Evolutionary conservation across 208 protist genomes (phyloP).

Genomic region (Crithidia fasciculata): DNA sequence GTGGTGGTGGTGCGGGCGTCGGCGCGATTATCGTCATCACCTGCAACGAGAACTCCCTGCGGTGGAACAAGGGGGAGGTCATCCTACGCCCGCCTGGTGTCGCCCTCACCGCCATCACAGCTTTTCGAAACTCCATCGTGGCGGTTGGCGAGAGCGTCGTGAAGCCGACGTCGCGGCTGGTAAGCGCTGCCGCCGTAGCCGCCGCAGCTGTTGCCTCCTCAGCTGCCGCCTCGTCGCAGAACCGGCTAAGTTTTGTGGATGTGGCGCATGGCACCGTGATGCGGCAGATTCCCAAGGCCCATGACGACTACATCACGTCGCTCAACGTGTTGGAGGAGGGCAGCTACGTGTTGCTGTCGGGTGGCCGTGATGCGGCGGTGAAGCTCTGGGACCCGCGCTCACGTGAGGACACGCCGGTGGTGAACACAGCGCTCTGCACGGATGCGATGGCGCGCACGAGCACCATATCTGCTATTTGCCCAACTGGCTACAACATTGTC

Average conservation of each 20-base stretch:
- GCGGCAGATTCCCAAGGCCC: constrained; percentile 49
- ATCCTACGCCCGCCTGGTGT: constrained; percentile 51
- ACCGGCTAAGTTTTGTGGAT: constrained; percentile 36
- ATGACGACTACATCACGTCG: constrained; percentile 80
- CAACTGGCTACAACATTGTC: constrained; percentile 56
- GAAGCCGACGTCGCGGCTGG: background rate
- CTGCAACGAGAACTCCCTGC: constrained; percentile 56
- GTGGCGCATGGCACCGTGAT: constrained; percentile 44
- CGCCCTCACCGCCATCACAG: constrained; percentile 70
- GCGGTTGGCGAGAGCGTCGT: constrained; percentile 58
- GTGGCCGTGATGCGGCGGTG: constrained; percentile 65
- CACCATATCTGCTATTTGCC: constrained; percentile 71
- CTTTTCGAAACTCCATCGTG: constrained; percentile 60
- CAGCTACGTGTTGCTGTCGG: constrained; percentile 69
- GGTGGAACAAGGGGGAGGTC: constrained; percentile 65
- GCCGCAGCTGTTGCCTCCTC: background rate
- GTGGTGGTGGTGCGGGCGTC: background rate
- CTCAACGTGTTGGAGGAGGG: constrained; percentile 60
- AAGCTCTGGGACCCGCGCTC: constrained; percentile 82
- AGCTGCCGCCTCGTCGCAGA: background rate
- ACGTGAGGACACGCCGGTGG: constrained; percentile 28
- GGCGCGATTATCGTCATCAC: constrained; percentile 58
- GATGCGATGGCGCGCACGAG: constrained; percentile 40
- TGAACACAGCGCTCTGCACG: constrained; percentile 35
- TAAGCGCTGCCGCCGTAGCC: background rate